These are phyloP conservation scores for Neurospora crassa DNA, from an alignment of 2,329 filamentous ascomycete species.

Conservation along the genomic window DNA sequence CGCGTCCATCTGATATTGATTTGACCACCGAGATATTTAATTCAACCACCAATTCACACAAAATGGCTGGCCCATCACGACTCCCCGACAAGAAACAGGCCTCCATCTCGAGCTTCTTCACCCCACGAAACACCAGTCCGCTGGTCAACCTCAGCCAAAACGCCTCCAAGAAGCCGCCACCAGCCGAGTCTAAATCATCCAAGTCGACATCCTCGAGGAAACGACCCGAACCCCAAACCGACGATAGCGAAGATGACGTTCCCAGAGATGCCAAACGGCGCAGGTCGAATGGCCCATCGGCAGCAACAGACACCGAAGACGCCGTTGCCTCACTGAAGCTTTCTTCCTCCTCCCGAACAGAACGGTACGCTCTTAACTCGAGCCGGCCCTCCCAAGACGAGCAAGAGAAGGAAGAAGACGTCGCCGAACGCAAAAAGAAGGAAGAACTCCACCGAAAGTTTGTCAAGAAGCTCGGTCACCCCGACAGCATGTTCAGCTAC, in stretches of 20 bases:
- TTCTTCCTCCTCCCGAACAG: conserved; percentile 31
- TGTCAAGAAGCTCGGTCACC: conserved; percentile 79
- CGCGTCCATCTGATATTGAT: background rate
- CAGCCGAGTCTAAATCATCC: conserved; percentile 18
- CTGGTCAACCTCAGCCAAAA: conserved; percentile 16
- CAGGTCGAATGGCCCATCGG: conserved; percentile 27
- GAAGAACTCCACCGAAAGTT: conserved; percentile 73
- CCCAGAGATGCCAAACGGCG: conserved; percentile 35
- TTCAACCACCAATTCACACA: background rate
- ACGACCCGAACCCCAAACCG: conserved; percentile 40
- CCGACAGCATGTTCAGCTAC: conserved; percentile 66
- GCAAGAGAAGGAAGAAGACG: conserved; percentile 30
- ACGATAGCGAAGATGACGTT: conserved; percentile 32
- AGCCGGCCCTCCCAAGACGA: conserved; percentile 32
- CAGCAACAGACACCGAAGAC: conserved; percentile 29
- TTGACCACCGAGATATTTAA: conserved; percentile 4
- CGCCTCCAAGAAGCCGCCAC: conserved; percentile 16
- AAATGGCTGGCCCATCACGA: conserved; percentile 31
- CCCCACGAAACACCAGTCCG: conserved; percentile 46
- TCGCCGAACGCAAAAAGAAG: conserved; percentile 45
- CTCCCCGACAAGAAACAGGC: conserved; percentile 57
- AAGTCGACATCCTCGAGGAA: conserved; percentile 30
- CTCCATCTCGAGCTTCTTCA: conserved; percentile 81
- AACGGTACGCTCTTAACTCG: conserved; percentile 39
- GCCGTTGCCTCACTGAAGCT: conserved; percentile 16